Conservation (phyloP, 495 filamentous ascomycete species). For the Aspergillus heteromorphus region DNA sequence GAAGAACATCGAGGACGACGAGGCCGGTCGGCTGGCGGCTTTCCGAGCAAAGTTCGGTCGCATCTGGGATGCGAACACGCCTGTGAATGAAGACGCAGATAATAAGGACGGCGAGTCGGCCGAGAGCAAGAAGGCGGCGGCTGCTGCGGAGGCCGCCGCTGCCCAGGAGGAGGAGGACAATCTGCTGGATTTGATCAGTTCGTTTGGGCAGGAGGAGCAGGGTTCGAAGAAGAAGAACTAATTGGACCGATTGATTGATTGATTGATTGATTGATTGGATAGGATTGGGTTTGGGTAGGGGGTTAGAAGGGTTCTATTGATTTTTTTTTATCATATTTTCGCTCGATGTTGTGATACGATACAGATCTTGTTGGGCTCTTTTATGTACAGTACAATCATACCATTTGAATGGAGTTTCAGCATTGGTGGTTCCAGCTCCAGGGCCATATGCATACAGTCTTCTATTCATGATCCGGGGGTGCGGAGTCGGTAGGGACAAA, state of each 20-base stretch:
- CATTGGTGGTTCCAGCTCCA: slow-evolving; percentile 9
- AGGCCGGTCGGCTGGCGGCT: slow-evolving; percentile 82
- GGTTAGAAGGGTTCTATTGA: neutral
- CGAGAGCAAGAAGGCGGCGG: slow-evolving; percentile 17
- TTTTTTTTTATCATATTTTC: too few relatives aligned
- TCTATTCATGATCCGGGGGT: neutral
- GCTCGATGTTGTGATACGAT: neutral
- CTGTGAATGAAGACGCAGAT: slow-evolving; percentile 17
- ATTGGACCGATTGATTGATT: too few relatives aligned
- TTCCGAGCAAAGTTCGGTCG: slow-evolving; percentile 82
- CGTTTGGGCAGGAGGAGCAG: slow-evolving; percentile 45
- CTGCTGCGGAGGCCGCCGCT: slow-evolving; percentile 26
- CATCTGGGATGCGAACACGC: slow-evolving; percentile 64
- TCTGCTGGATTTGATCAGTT: slow-evolving; percentile 65
- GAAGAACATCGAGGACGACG: slow-evolving; percentile 86
- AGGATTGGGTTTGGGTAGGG: neutral
- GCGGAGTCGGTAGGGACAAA: neutral
- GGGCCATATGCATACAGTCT: neutral
- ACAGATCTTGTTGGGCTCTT: slow-evolving; percentile 1
- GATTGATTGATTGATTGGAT: too few relatives aligned
- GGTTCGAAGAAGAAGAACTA: slow-evolving; percentile 32
- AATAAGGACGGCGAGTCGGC: slow-evolving; percentile 3
- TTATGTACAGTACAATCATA: slow-evolving; percentile 5
- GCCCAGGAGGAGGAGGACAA: slow-evolving; percentile 50
- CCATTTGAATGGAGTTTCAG: slow-evolving; percentile 1